These are phyloP conservation scores for Vitis hybrid DNA, from an alignment of 177 flowering plant genomes.

Conservation along the genomic window DNA sequence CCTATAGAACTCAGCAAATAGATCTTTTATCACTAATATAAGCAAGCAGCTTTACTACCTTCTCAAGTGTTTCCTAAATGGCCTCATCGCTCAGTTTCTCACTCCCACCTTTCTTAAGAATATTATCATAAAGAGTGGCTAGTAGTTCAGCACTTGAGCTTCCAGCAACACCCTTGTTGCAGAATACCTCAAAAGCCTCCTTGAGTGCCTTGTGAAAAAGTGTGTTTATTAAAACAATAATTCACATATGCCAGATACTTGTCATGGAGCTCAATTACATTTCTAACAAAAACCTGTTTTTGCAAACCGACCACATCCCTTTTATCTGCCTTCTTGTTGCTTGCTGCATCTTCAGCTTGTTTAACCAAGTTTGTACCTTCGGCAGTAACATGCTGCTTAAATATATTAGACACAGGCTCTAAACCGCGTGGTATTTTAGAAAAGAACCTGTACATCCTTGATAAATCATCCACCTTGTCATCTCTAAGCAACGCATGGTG, in stretches of 20 bases:
- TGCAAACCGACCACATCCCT: too few species aligned
- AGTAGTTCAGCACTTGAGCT: slow-evolving; percentile 94
- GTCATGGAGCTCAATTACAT: too few species aligned
- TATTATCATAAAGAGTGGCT: slow-evolving; percentile 95
- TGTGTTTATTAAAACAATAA: slow-evolving; percentile 71
- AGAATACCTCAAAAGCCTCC: slow-evolving; percentile 94
- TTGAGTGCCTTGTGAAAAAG: slow-evolving; percentile 97
- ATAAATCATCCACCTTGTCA: too few species aligned
- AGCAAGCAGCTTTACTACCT: slow-evolving; percentile 95
- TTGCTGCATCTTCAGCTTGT: slow-evolving; percentile 97
- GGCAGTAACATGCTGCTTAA: slow-evolving; percentile 95
- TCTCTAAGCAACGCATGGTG: too few species aligned
- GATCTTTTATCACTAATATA: slow-evolving; percentile 90
- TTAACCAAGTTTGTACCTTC: slow-evolving; percentile 91
- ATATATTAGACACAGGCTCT: slow-evolving; percentile 81
- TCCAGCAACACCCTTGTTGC: slow-evolving; percentile 95
- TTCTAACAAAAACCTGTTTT: too few species aligned
- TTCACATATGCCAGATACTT: slow-evolving; percentile 7
- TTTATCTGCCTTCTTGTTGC: slow-evolving; percentile 63
- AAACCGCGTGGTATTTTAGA: slow-evolving; percentile 52
- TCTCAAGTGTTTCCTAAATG: slow-evolving; percentile 92
- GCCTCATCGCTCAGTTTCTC: slow-evolving; percentile 98
- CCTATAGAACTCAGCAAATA: slow-evolving; percentile 95
- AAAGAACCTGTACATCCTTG: too few species aligned
- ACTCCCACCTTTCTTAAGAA: slow-evolving; percentile 96